Conservation (phyloP, 2,329 filamentous ascomycete genomes). For the Biscogniauxia marginata region DNA sequence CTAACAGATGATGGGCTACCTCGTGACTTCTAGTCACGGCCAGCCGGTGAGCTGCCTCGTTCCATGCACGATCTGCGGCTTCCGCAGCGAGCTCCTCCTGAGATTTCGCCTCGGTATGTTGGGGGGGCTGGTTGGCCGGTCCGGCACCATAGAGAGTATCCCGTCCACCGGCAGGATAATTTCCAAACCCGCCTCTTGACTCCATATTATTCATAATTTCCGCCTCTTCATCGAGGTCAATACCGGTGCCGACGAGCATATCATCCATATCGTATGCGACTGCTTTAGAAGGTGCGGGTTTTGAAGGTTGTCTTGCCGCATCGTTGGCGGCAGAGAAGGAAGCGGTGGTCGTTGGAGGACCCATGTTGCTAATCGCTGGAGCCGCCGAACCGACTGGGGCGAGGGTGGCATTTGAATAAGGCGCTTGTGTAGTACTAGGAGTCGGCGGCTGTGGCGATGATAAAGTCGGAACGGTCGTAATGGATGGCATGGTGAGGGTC, state of each 20-base stretch:
- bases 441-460: conserved; percentile 21
- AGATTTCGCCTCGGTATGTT: conserved; percentile 41
- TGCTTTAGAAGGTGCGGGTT: conserved; percentile 60
- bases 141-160: conserved; percentile 64
- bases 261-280: conserved; percentile 76
- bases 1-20: conserved; percentile 70
- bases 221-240: conserved; percentile 84
- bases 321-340: conserved; percentile 27
- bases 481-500: conserved; percentile 24
- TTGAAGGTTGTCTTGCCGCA: conserved; percentile 53
- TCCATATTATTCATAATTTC: conserved; percentile 71
- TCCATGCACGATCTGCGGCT: conserved; percentile 64
- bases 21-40: conserved; percentile 65
- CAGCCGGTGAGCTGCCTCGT: conserved; percentile 60
- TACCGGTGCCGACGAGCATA: conserved; percentile 78
- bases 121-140: conserved; percentile 61
- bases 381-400: conserved; percentile 22
- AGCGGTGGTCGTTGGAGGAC: conserved; percentile 28
- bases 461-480: conserved; percentile 16
- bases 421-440: conserved; percentile 22
- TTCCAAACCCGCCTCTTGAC: conserved; percentile 51
- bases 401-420: conserved; percentile 31
- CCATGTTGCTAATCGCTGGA: conserved; percentile 32
- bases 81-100: conserved; percentile 67
- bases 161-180: conserved; percentile 55